Base-by-base conservation (phyloP, 208 protist genomes). In the Leishmania guyanensis region DNA sequence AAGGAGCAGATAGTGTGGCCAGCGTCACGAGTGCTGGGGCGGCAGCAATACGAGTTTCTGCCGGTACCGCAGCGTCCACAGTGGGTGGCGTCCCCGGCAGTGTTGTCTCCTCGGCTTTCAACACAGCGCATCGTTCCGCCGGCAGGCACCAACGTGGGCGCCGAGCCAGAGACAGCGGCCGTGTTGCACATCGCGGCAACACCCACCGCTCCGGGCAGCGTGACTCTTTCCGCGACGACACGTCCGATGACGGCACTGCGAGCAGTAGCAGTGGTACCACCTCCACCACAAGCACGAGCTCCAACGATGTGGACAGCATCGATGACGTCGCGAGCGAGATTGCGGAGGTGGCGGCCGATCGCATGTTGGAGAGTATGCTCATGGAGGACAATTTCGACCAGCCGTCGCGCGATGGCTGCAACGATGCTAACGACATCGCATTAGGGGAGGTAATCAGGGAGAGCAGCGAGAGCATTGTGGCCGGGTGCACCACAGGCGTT, bases 381-480 rank as follows among this genome's bases (percentile, higher is more conserved):
- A 82, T 77, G 56, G 82, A 81, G 62, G 77, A 77, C 33, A 79
- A 68, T 48, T 53, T 46, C 16, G 82, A 76, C 12, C 20, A 69
- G 50, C 46, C 76, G 43, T n/a, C 36, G 56, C 39, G 56, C 74
- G 51, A 66, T 29, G 74, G 43, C 74, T 12, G 74, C 26, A 76
- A 76, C 72, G 51, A 76, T 20, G 51, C 72, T 26, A 62, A n/a
- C 72, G 72, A 62, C 51, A 54, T 26, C 29, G 69, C 39, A 17
- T 9, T 54, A 73, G 69, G 39, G 69, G 72, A 62, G 14, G 72
- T 17, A 17, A 26, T 65, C 58, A 39, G 74, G 53, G 74, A 65
- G 26, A 48, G 29, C 33, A 12, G 73, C 36, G 53, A 29, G 50
- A 43, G 53, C 39, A 56, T 9, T 46, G 39, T 56, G 26, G 26